phyloP scores from a whole-genome alignment of 352 stramenopile species.

The Globisporangium viniferum region DNA sequence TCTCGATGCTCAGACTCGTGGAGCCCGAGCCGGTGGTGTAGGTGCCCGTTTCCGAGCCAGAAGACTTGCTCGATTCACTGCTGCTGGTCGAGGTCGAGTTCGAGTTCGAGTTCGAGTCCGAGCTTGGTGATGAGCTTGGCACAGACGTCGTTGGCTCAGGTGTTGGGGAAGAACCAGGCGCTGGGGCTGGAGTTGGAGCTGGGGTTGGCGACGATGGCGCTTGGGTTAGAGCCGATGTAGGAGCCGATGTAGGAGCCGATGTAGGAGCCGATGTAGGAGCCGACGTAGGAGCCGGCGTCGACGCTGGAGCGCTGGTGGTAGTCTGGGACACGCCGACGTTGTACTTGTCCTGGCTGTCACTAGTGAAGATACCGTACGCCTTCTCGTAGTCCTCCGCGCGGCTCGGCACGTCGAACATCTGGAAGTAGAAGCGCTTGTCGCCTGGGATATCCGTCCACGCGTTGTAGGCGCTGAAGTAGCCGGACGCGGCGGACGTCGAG shows the following conservation, averaged over 20 bases:
- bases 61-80: slow-evolving; percentile 2
- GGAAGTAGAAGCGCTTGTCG: slow-evolving; percentile 67
- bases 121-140: slow-evolving; percentile 1
- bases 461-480: slow-evolving; percentile 68
- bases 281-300: neutral
- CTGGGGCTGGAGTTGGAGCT: neutral
- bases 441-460: slow-evolving; percentile 48
- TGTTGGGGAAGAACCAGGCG: neutral
- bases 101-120: slow-evolving; percentile 11
- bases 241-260: too few relatives aligned
- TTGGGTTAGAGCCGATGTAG: neutral
- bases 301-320: neutral
- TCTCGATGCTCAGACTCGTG: neutral
- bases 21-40: neutral
- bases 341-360: slow-evolving; percentile 52
- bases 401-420: slow-evolving; percentile 62
- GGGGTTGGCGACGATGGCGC: neutral
- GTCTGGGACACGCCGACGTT: slow-evolving; percentile 17
- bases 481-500: slow-evolving; percentile 25
- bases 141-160: slow-evolving; percentile 14
- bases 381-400: slow-evolving; percentile 41
- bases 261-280: neutral
- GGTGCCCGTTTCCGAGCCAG: neutral
- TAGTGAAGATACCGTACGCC: slow-evolving; percentile 45
- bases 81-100: neutral